Evolutionary conservation across 2,329 filamentous ascomycete genomes (phyloP).

Genomic region (Cryphonectria carpinicola): DNA sequence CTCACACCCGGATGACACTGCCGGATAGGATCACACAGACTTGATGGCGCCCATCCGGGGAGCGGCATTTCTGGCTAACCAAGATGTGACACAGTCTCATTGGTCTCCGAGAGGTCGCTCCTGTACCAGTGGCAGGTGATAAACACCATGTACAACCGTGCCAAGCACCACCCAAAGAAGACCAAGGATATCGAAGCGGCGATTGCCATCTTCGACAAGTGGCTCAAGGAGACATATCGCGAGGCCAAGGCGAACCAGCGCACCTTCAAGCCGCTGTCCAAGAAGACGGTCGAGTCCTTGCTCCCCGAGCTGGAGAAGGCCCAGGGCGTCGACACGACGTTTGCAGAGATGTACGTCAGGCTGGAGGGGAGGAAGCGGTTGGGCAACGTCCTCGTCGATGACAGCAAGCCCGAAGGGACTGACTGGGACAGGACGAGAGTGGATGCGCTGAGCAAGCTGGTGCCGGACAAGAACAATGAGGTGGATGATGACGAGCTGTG

Average conservation of each 20-base stretch:
- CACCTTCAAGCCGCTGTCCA: conserved; percentile 26
- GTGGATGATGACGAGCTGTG: conserved; percentile 19
- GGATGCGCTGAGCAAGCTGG: conserved; percentile 24
- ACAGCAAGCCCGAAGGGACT: conserved; percentile 22
- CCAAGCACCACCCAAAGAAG: conserved; percentile 29
- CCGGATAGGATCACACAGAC: no score
- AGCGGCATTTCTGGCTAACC: not conserved
- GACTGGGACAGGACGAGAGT: conserved; percentile 27
- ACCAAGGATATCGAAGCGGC: conserved; percentile 28
- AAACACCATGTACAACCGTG: conserved; percentile 29
- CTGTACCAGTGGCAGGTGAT: conserved; percentile 28
- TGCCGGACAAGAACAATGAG: conserved; percentile 11
- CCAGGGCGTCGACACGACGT: conserved; percentile 24
- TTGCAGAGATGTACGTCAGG: conserved; percentile 26
- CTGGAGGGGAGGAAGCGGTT: conserved; percentile 26
- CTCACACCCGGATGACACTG: no score
- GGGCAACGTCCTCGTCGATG: conserved; percentile 27
- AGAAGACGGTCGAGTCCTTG: conserved; percentile 24
- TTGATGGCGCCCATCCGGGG: not conserved
- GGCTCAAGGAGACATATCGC: conserved; percentile 26
- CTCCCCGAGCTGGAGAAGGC: conserved; percentile 21
- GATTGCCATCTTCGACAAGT: conserved; percentile 24
- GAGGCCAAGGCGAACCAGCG: conserved; percentile 25
- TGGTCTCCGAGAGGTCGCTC: conserved; percentile 24
- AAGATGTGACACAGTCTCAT: conserved; percentile 10